Base-by-base conservation (phyloP, 805 yeast species). In the Sugiyamaella lignohabitans region DNA sequence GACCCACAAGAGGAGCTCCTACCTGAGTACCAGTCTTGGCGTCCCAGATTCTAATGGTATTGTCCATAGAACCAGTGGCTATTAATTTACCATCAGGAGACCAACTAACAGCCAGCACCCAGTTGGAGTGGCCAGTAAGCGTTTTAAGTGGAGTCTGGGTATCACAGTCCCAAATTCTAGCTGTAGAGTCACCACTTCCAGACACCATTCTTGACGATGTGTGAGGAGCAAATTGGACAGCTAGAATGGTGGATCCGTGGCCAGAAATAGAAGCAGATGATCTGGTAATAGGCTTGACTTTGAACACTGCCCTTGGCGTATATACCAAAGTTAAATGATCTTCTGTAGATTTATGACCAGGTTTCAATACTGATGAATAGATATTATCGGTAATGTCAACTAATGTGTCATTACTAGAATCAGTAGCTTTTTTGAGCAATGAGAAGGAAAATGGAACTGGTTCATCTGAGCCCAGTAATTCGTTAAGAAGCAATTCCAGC, bases 31-130 rank as follows among this genome's bases (percentile, higher is more conserved):
- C 98, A 11, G 79, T 75, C 11, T 68, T 70, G 2, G 87, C 74
- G 52, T 87, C 88, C 98, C 98, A 93, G 29, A 93, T 65, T 57
- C 96, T 74, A 19, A 93, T 73, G 3, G 95, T 85, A 59, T 77
- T 80, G 61, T 93, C 98, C 96, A 87, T 88, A 21, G 95, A 81
- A 0, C 98, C 98, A 0, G 98, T 91, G 10, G 98, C 98, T 40
- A 93, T 78, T 59, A 82, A 73, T 52, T 80, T 80, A 21, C 96
- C 98, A 64, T 87, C 85, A 2, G 98, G 97, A 18, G 94, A 83
- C 82, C 94, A 93, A 2, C 84, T 71, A 5, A 84, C 96, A 63
- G 95, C 84, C 39, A 93, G 69, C 4, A 93, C 98, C 96, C 97
- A 93, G 68, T 89, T 87, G 8, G 78, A 70, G 60, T 93, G 98